phyloP scores from a whole-genome alignment of 164 flowering plant genomes.

The Vitis rupestris region DNA sequence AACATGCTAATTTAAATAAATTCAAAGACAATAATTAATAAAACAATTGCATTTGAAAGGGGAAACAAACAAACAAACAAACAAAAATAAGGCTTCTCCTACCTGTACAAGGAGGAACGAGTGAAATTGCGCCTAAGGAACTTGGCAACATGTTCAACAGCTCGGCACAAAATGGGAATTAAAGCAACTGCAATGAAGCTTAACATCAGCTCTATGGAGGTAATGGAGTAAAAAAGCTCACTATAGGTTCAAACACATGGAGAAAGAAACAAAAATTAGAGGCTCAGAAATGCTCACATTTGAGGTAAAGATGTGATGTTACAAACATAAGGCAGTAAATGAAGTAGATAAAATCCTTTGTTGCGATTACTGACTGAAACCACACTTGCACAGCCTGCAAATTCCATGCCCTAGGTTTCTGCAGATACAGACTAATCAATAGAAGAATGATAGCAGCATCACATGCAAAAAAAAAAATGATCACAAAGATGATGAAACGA shows the following conservation, averaged over 20 bases:
- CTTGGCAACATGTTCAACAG: slow-evolving; percentile 81
- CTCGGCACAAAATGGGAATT: slow-evolving; percentile 80
- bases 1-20: too few species aligned
- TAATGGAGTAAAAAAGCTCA: background rate
- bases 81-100: background rate
- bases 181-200: slow-evolving; percentile 75
- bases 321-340: slow-evolving; percentile 87
- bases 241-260: background rate
- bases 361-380: slow-evolving; percentile 78
- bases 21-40: too few species aligned
- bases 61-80: background rate
- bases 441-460: background rate
- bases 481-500: background rate
- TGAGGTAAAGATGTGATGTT: slow-evolving; percentile 67
- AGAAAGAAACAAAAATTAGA: background rate
- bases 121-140: slow-evolving; percentile 84
- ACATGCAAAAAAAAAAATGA: background rate
- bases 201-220: slow-evolving; percentile 11
- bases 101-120: slow-evolving; percentile 86
- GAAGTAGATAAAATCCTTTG: slow-evolving; percentile 93
- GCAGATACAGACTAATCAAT: slow-evolving; percentile 21
- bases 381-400: slow-evolving; percentile 85
- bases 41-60: too few species aligned
- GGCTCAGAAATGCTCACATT: slow-evolving; percentile 52
- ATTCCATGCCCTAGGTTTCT: slow-evolving; percentile 98